Base-by-base conservation (phyloP, 2,329 filamentous ascomycete species). In the Aspergillus fructus region DNA sequence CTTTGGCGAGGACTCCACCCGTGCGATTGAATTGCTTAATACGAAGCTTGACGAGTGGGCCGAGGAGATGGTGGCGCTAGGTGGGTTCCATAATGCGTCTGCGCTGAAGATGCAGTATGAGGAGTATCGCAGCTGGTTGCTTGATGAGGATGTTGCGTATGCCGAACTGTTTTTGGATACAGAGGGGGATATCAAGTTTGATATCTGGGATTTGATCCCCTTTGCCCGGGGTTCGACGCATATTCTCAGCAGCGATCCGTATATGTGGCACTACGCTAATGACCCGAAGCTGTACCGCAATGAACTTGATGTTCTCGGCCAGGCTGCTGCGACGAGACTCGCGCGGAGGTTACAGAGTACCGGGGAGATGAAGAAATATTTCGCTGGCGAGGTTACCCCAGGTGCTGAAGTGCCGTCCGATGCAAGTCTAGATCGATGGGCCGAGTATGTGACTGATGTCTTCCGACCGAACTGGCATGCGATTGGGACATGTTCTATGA, bases 401-500 rank as follows among this genome's bases (percentile, higher is more conserved):
- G 48, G 48, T 5, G 19, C 30, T 4, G 0, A 27, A 9, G 6
- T 42, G 2, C 9, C 12, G 1, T 17, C n/a, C 2, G 48, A 42
- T 41, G 48, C 48, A 2, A 11, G 51, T 12, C n/a, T 68, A 13
- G 58, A 64, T 3, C 17, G 66, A 3, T 71, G 70, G 68, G 49
- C 39, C 0, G 50, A 55, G 3, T 69, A 70, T 19, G 58, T 70
- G 4, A 53, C 59, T 49, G 33, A 64, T 19, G 64, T 64, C 49
- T 71, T 68, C 62, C 64, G 66, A 23, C 33, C 65, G 27, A 71
- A 71, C 56, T 71, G 59, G 4, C 73, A 77, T 47, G 67, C 62
- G 2, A 49, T 67, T 7, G 62, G 67, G 2, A 73, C 72, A 0
- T 72, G 68, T 37, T 68, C 61, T 47, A 77, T 77, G 74, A 68